Conservation (phyloP, 129 eudicot species). For the Tanacetum coccineum region DNA sequence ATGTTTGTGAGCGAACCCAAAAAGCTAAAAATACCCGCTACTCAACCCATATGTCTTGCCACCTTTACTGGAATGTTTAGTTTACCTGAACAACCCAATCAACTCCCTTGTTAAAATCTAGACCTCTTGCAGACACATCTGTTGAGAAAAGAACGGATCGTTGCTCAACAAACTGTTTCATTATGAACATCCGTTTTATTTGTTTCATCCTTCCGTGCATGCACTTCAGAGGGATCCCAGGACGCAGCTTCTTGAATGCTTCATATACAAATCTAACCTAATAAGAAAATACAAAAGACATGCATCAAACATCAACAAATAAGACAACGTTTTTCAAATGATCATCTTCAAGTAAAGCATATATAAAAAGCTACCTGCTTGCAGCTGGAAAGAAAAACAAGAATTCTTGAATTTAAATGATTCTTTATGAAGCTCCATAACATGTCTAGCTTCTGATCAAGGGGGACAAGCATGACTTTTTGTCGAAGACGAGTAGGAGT, state of each 20-base stretch:
- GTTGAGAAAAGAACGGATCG: constrained; percentile 68
- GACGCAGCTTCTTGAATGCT: constrained; percentile 89
- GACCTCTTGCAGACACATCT: constrained; percentile 88
- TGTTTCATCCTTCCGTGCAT: constrained; percentile 94
- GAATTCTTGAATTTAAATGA: constrained; percentile 73
- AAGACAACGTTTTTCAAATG: background rate
- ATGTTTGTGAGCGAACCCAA: background rate
- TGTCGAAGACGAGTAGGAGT: constrained; percentile 74
- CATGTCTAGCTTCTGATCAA: constrained; percentile 84
- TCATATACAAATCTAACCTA: constrained; percentile 78
- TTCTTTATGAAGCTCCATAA: constrained; percentile 90
- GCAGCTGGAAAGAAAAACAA: constrained; percentile 88
- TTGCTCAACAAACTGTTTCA: constrained; percentile 66
- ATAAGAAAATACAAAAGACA: background rate
- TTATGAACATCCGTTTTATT: constrained; percentile 58
- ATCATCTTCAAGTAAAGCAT: background rate
- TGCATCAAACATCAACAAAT: background rate
- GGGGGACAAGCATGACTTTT: constrained; percentile 75
- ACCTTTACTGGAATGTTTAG: constrained; percentile 4
- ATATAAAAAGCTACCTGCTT: constrained; percentile 58
- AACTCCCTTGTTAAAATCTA: constrained; percentile 83
- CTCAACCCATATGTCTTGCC: background rate
- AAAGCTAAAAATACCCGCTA: background rate
- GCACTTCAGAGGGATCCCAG: constrained; percentile 89
- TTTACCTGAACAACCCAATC: constrained; percentile 99